A percentile compares a stretch with the other conserved stretches of the same genome.
phyloP scores from a whole-genome alignment of 2,329 filamentous ascomycete species.

The Onygena corvina region DNA sequence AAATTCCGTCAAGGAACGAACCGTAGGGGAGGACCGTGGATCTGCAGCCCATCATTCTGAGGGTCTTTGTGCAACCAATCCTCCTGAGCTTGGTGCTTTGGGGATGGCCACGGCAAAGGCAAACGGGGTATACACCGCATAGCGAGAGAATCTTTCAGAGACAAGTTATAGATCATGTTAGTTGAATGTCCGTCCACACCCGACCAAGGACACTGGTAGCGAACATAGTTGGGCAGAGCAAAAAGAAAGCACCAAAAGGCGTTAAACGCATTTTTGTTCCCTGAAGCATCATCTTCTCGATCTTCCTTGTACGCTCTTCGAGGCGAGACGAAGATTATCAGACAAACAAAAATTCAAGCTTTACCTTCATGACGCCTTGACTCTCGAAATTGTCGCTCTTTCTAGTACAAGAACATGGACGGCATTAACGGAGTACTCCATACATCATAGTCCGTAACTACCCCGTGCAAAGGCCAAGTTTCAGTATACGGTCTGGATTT shows the following conservation, averaged over 20 bases:
- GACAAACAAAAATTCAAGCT: neutral
- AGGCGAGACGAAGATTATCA: neutral
- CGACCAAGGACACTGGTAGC: no score
- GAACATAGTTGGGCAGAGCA: neutral
- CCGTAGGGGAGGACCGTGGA: neutral
- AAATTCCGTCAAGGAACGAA: neutral
- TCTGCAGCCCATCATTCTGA: conserved; percentile 1
- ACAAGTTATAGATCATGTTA: no score
- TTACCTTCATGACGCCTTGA: neutral
- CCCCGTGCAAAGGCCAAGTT: no score
- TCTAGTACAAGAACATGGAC: neutral
- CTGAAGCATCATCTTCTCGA: neutral
- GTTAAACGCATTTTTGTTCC: neutral
- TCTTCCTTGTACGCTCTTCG: neutral
- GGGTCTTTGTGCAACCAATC: neutral
- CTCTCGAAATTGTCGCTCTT: neutral
- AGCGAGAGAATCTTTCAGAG: neutral
- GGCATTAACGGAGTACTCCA: no score
- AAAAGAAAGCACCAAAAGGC: neutral
- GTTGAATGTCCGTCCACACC: no score
- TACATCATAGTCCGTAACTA: no score
- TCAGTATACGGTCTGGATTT: no score
- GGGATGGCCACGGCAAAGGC: neutral
- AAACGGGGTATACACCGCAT: neutral
- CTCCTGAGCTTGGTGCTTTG: conserved; percentile 1